phyloP scores from a whole-genome alignment of 2,329 filamentous ascomycete species.

The Calonectria ilicicola region DNA sequence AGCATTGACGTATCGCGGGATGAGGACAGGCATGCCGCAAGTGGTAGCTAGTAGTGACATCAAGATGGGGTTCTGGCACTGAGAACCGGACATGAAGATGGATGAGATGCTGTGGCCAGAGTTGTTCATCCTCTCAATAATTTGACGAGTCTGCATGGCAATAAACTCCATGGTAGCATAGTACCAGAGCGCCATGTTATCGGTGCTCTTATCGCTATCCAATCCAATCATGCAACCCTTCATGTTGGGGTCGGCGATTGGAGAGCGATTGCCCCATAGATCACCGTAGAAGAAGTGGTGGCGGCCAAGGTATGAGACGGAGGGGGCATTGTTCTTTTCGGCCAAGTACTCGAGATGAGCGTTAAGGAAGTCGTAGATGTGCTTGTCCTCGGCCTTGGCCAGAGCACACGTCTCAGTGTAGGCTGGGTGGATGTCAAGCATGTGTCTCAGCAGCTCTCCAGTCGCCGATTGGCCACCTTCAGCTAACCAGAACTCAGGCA shows the following conservation, averaged over 20 bases:
- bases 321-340: conserved; percentile 76
- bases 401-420: conserved; percentile 84
- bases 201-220: conserved; percentile 86
- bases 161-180: conserved; percentile 99
- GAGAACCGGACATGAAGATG: conserved; percentile 99
- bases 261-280: conserved; percentile 95
- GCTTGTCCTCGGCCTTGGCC: conserved; percentile 84
- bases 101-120: conserved; percentile 88
- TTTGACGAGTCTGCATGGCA: conserved; percentile 95
- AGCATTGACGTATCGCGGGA: conserved; percentile 93
- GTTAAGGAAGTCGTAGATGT: conserved; percentile 97
- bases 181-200: conserved; percentile 91
- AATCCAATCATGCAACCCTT: conserved; percentile 89
- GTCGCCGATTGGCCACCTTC: conserved; percentile 98
- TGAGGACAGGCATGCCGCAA: conserved; percentile 92
- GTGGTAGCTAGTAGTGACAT: conserved; percentile 93
- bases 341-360: conserved; percentile 83
- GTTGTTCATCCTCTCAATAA: conserved; percentile 93
- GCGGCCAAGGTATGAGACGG: conserved; percentile 85
- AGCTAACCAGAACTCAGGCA: conserved; percentile 95
- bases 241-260: conserved; percentile 94
- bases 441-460: conserved; percentile 92
- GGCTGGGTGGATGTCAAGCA: conserved; percentile 94
- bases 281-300: conserved; percentile 99
- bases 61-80: conserved; percentile 94